Conservation (phyloP, 2,329 filamentous ascomycete genomes). For the Fonsecaea erecta region DNA sequence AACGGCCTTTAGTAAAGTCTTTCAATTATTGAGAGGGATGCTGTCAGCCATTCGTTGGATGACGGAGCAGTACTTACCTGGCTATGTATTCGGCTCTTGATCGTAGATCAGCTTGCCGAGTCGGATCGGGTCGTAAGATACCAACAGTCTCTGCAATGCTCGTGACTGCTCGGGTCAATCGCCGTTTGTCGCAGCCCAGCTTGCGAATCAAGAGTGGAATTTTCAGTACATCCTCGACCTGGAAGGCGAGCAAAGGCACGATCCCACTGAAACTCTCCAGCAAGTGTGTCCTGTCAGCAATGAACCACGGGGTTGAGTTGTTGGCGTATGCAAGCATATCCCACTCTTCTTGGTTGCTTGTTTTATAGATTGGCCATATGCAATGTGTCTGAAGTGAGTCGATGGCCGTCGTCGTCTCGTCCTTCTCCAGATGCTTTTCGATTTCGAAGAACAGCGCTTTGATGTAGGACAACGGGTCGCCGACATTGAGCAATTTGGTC, state of each 20-base stretch:
- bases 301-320: conserved; percentile 5
- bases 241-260: conserved; percentile 14
- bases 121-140: neutral
- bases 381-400: conserved; percentile 12
- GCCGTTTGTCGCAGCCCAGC: conserved; percentile 9
- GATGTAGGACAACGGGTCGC: conserved; percentile 17
- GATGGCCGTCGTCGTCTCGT: conserved; percentile 7
- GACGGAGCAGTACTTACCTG: conserved; percentile 2
- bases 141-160: conserved; percentile 17
- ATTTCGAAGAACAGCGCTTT: conserved; percentile 11
- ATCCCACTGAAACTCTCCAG: conserved; percentile 15
- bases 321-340: conserved; percentile 13
- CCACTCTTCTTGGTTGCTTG: conserved; percentile 5
- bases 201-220: conserved; percentile 10
- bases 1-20: neutral
- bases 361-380: conserved; percentile 10
- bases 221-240: conserved; percentile 11
- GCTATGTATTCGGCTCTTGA: conserved; percentile 13
- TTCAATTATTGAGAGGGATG: neutral
- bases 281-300: conserved; percentile 13
- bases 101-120: conserved; percentile 7
- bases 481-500: neutral
- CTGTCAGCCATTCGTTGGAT: neutral
- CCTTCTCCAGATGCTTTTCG: conserved; percentile 16
- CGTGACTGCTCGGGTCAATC: conserved; percentile 14